Base-by-base conservation (phyloP, 2,329 filamentous ascomycete species). In the Aspergillus tanneri region DNA sequence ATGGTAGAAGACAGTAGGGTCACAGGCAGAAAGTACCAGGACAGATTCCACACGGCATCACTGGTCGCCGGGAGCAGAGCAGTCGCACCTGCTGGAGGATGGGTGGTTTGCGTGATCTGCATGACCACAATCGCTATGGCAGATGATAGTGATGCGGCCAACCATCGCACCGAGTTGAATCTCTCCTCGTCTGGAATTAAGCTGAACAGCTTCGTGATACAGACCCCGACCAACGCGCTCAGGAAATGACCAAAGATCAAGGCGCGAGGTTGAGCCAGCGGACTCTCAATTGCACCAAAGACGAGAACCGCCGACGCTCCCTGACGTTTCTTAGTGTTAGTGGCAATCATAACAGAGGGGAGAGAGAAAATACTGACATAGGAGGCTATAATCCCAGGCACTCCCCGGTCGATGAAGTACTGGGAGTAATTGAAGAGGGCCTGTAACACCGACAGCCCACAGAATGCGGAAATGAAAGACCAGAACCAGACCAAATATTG, bases 31-130 rank as follows among this genome's bases (percentile, higher is more conserved):
- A 49, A 67, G 30, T 64, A 64, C 65, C 65, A 68, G 2, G 65
- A 67, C 7, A 67, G 56, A 0, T 42, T 42, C 53, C 61, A 64
- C 35, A 68, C 50, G 8, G 62, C 53, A 12, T 56, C 27, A 28
- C 61, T 53, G 3, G 61, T 62, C 9, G 65, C 63, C 0, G 65
- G 62, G 12, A 66, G 61, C 22, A 68, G 49, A 12, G 61, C 65
- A 7, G 65, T 67, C 6, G 65, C 65, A 27, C 64, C 65, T n/a
- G 65, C 65, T 34, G 65, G 65, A 5, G 65, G 64, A 36, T 68
- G 66, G 1, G 59, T 62, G 5, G 64, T 67, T 6, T 62, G 57
- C 1, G 65, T 68, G 37, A 68, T 47, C 35, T 65, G 60, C 66
- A 68, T 68, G 4, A 63, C 63, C 9, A 65, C 56, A 16, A 64